phyloP scores from a whole-genome alignment of 2,329 filamentous ascomycete genomes.

The Madurella mycetomatis region DNA sequence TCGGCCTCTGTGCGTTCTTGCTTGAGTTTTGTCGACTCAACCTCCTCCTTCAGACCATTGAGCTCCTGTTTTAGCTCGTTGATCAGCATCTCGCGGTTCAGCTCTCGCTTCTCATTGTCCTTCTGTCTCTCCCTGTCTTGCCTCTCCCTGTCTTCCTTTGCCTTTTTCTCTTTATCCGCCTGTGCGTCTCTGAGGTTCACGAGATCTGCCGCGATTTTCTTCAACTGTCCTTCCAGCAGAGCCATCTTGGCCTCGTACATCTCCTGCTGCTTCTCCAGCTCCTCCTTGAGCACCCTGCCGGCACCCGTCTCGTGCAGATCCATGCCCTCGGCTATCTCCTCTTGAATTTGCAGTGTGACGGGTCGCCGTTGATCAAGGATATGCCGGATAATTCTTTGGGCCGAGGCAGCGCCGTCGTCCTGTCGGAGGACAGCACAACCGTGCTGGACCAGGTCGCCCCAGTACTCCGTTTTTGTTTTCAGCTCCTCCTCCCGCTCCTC shows the following conservation, averaged over 20 bases:
- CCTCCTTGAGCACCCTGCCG: slow-evolving; percentile 4
- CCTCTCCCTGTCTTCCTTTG: background rate
- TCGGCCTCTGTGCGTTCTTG: slow-evolving; percentile 8
- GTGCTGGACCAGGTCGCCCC: background rate
- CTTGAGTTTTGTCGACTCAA: slow-evolving; percentile 9
- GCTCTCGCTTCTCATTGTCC: background rate
- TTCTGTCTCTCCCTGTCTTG: background rate
- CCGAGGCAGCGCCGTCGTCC: background rate
- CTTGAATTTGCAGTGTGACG: background rate
- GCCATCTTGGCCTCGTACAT: slow-evolving; percentile 5
- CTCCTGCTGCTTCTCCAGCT: slow-evolving; percentile 1
- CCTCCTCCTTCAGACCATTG: slow-evolving; percentile 1
- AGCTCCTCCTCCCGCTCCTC: background rate
- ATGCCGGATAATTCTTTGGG: background rate
- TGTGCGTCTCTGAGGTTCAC: background rate
- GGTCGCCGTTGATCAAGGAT: background rate
- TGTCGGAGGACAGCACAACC: background rate
- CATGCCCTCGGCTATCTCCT: background rate
- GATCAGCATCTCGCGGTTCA: background rate
- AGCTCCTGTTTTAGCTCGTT: slow-evolving; percentile 3
- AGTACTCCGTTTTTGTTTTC: background rate
- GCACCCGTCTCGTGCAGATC: slow-evolving; percentile 4
- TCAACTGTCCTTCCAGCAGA: background rate
- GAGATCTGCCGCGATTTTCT: background rate
- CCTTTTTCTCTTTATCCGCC: background rate